Evolutionary conservation across 1,139 yeast genomes (phyloP), one percentile per base, ranked within the genome.

Genomic region (Lodderomyces orthopsilosis): DNA sequence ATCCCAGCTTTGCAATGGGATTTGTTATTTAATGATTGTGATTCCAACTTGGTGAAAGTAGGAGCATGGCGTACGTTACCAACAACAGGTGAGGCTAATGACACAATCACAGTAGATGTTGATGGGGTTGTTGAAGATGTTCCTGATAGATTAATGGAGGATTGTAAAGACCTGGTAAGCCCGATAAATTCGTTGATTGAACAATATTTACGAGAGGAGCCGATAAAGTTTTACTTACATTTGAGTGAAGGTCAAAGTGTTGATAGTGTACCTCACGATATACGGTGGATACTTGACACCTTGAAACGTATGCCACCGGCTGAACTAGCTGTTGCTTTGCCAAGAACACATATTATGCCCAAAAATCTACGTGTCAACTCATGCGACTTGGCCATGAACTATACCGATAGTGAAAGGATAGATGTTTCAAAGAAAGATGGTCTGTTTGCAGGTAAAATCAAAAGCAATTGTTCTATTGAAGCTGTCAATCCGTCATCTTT

Each of bases 1-100:
- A 38, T 66, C 1, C 55, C 48, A 1, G 23, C 54, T 3, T 55
- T 65, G 13, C 52, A 56, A 34, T 65, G 70, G 70, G 58, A 59
- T 40, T 39, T 67, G 2, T 50, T 56, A 12, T 41, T 68, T 5
- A 51, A 54, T 23, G 65, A 59, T 45, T 66, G 72, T 50, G 42
- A 54, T 10, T 37, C 40, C 2, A 37, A 53, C 1, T 52, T 56
- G 15, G 48, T 56, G 6, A 48, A 48, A 17, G 46, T 66, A 6
- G 71, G 71, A 1, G 28, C 45, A 2, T 63, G 68, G 66, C 35
- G 39, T 21, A 57, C 61, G 22, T 45, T 41, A 4, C 43, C 52
- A 1, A 41, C 62, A 6, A 65, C 66, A 0, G 42, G 53, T 12
- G 4, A 35, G n/a, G n/a, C n/a, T n/a, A n/a, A n/a, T 1, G 55